Conservation (phyloP, 805 yeast genomes). For the Myxozyma mucilagina region DNA sequence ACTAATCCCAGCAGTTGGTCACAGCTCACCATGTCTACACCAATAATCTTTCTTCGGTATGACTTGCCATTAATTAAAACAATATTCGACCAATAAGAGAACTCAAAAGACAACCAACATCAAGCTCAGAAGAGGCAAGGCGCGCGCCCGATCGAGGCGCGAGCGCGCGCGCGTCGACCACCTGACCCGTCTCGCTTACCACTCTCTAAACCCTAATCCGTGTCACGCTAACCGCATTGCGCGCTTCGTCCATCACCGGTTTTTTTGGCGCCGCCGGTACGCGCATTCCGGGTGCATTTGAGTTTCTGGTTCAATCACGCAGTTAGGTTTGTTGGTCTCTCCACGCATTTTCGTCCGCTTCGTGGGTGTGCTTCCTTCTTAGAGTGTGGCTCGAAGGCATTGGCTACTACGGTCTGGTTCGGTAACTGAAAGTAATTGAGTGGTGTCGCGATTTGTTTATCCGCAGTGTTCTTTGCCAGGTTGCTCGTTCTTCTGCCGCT, state of each 20-base stretch:
- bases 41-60: too few species aligned
- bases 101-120: too few species aligned
- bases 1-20: too few species aligned
- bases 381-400: too few species aligned
- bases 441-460: background rate
- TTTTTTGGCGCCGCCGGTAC: background rate
- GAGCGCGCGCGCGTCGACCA: background rate
- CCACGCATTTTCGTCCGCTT: background rate
- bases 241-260: constrained; percentile 6
- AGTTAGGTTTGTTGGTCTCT: background rate
- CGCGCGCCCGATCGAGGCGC: background rate
- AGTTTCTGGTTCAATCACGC: background rate
- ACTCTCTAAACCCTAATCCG: constrained; percentile 6
- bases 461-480: background rate
- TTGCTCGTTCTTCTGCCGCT: background rate
- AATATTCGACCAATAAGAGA: too few species aligned
- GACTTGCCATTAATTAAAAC: too few species aligned
- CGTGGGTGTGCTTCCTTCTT: too few species aligned
- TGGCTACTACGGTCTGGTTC: too few species aligned
- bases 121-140: too few species aligned
- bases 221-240: constrained; percentile 7
- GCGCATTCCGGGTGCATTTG: background rate
- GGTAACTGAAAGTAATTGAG: too few species aligned
- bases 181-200: constrained; percentile 12
- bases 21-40: too few species aligned